phyloP scores from a whole-genome alignment of 345 rosid species.

The Eucalyptus pauciflora region DNA sequence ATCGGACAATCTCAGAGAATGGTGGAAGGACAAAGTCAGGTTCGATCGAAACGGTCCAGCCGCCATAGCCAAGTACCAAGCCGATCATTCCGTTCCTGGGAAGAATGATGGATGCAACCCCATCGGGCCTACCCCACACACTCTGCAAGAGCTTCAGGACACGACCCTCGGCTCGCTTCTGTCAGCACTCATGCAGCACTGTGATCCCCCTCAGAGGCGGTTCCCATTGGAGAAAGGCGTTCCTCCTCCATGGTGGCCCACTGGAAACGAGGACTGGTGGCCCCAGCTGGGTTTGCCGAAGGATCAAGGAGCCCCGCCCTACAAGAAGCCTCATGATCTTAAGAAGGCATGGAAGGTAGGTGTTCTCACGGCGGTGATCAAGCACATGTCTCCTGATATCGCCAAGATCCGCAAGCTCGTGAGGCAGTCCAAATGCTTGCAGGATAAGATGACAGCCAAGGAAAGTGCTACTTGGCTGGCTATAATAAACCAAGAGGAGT shows the following conservation, averaged over 20 bases:
- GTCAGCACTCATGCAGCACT: conserved; percentile 78
- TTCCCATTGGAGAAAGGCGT: conserved; percentile 78
- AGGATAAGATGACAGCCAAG: conserved; percentile 92
- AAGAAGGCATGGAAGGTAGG: conserved; percentile 97
- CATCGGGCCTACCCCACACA: conserved; percentile 59
- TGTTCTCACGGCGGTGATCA: conserved; percentile 69
- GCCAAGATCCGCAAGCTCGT: conserved; percentile 71
- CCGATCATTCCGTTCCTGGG: conserved; percentile 43
- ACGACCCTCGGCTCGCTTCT: conserved; percentile 90
- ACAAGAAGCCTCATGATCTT: conserved; percentile 97
- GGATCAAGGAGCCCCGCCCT: conserved; percentile 74
- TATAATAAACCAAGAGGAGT: conserved; percentile 68
- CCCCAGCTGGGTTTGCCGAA: conserved; percentile 57
- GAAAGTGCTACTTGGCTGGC: conserved; percentile 92
- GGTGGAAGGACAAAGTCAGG: conserved; percentile 98
- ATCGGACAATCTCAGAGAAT: conserved; percentile 83
- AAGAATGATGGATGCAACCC: conserved; percentile 29
- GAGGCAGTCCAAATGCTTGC: conserved; percentile 77
- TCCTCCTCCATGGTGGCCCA: conserved; percentile 98
- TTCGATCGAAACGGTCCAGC: conserved; percentile 93
- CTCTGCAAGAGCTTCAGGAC: conserved; percentile 92
- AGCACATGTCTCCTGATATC: conserved; percentile 76
- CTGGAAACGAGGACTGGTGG: conserved; percentile 93
- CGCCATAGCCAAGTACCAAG: conserved; percentile 68
- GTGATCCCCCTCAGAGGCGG: conserved; percentile 89